Percentiles rank a stretch among this genome's conserved stretches.
phyloP scores from a whole-genome alignment of 495 filamentous ascomycete species.

The Annulohypoxylon moriforme region DNA sequence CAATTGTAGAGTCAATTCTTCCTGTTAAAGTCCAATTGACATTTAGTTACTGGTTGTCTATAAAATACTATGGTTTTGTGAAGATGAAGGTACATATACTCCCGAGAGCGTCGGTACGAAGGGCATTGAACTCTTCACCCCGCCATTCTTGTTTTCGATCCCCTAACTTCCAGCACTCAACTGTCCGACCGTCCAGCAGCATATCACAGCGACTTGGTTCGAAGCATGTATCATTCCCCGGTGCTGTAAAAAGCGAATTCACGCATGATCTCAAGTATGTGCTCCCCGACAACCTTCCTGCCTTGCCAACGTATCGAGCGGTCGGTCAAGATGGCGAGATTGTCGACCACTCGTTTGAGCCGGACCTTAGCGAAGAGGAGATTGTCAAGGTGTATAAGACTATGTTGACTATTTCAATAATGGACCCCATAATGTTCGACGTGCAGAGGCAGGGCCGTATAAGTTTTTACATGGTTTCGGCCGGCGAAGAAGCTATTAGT shows the following conservation, averaged over 20 bases:
- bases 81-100: constrained; percentile 44
- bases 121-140: constrained; percentile 33
- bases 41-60: not conserved
- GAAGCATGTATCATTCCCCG: constrained; percentile 85
- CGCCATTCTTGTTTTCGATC: constrained; percentile 27
- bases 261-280: constrained; percentile 81
- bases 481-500: constrained; percentile 94
- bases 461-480: constrained; percentile 98
- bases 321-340: constrained; percentile 85
- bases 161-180: constrained; percentile 14
- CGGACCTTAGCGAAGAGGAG: constrained; percentile 75
- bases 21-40: constrained; percentile 14
- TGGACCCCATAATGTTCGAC: constrained; percentile 96
- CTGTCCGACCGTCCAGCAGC: constrained; percentile 48
- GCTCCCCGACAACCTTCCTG: constrained; percentile 70
- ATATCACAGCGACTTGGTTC: constrained; percentile 76
- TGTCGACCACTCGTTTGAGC: constrained; percentile 73
- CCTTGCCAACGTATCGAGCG: constrained; percentile 87
- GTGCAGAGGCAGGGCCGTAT: constrained; percentile 82
- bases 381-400: constrained; percentile 71
- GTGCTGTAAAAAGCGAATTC: constrained; percentile 94
- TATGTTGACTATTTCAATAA: constrained; percentile 82
- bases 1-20: constrained; percentile 4
- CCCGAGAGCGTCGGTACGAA: constrained; percentile 34
- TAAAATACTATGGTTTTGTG: constrained; percentile 17